These are phyloP conservation scores for Trypanosoma avium DNA, from an alignment of 208 protist species.

Conservation along the genomic window DNA sequence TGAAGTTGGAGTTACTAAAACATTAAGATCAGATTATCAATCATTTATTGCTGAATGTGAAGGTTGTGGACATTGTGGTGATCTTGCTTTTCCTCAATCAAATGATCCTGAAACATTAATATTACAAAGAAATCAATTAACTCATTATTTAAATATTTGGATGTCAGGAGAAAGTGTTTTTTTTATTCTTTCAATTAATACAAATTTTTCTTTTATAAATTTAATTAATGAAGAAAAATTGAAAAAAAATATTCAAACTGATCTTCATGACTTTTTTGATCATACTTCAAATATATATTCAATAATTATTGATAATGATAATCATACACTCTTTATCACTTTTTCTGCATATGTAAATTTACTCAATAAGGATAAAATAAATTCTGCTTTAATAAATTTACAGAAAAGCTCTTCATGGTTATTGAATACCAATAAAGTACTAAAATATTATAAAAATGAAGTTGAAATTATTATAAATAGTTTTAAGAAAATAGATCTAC, in stretches of 20 bases:
- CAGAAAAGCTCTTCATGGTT: conserved; percentile 7
- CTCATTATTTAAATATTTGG: conserved; percentile 30
- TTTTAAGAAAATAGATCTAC: neutral
- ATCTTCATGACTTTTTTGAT: conserved; percentile 23
- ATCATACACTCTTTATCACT: neutral
- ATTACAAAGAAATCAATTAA: conserved; percentile 23
- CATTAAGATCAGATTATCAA: conserved; percentile 21
- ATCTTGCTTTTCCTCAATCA: conserved; percentile 22
- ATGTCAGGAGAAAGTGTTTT: conserved; percentile 14
- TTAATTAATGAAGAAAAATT: conserved; percentile 1
- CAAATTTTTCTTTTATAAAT: neutral
- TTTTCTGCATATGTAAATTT: conserved; percentile 6
- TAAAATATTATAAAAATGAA: neutral
- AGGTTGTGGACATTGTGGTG: conserved; percentile 42
- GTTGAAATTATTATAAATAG: neutral
- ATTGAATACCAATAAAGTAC: neutral
- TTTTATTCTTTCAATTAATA: conserved; percentile 2
- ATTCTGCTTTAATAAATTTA: conserved; percentile 1
- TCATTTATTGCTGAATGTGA: conserved; percentile 34
- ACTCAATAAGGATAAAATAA: conserved; percentile 8
- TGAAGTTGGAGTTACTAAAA: conserved; percentile 26
- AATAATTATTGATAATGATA: neutral
- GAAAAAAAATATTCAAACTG: conserved; percentile 10
- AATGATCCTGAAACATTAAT: conserved; percentile 14
- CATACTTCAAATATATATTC: conserved; percentile 2